Conservation (phyloP, 1,284 basidiomycete genomes). For the Cutaneotrichosporon sp. region DNA sequence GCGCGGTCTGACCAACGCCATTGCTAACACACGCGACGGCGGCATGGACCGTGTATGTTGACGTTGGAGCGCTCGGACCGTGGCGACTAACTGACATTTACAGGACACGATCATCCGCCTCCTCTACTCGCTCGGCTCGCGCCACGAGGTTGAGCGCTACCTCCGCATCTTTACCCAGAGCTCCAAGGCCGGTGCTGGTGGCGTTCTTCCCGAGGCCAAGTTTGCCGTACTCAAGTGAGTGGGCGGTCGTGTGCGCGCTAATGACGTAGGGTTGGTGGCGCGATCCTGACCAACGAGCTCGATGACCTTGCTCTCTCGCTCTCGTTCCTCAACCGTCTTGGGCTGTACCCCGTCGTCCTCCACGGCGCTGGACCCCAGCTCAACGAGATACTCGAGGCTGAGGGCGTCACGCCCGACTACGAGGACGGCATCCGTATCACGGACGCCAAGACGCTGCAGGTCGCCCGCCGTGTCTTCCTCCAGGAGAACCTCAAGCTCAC, state of each 20-base stretch:
- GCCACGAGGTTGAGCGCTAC: slow-evolving; percentile 93
- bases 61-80: not conserved
- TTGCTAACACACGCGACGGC: slow-evolving; percentile 38
- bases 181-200: slow-evolving; percentile 66
- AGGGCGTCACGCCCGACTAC: slow-evolving; percentile 89
- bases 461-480: slow-evolving; percentile 91
- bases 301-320: slow-evolving; percentile 88
- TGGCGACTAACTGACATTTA: slow-evolving; percentile 3
- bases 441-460: slow-evolving; percentile 84
- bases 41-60: slow-evolving; percentile 52
- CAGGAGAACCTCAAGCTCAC: slow-evolving; percentile 94
- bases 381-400: slow-evolving; percentile 85
- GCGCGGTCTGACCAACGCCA: slow-evolving; percentile 41
- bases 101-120: slow-evolving; percentile 91
- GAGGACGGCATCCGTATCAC: slow-evolving; percentile 94
- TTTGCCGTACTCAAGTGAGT: slow-evolving; percentile 82
- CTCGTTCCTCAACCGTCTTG: slow-evolving; percentile 89
- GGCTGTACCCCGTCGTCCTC: slow-evolving; percentile 88
- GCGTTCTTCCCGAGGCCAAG: slow-evolving; percentile 63
- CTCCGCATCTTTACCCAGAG: slow-evolving; percentile 91
- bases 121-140: slow-evolving; percentile 90
- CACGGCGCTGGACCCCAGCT: slow-evolving; percentile 94
- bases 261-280: slow-evolving; percentile 70
- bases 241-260: not conserved
- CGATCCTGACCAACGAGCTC: slow-evolving; percentile 77